phyloP scores from a whole-genome alignment of 441 rosid genomes.

The Populus hybrid region DNA sequence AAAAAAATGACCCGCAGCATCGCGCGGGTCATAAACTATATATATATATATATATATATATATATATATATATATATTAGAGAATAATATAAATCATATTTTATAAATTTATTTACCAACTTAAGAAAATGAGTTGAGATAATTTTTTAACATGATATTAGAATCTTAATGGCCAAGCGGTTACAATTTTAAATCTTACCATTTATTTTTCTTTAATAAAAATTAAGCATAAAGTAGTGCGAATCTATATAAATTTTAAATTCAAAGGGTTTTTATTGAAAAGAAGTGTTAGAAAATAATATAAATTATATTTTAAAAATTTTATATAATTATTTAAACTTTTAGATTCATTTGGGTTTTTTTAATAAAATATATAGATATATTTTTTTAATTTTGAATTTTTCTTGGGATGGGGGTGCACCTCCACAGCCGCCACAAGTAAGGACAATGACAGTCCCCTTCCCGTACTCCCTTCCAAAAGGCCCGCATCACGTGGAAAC shows the following conservation, averaged over 20 bases:
- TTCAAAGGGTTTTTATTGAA: rapidly evolving
- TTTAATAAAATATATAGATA: no score
- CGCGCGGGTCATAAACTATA: no score
- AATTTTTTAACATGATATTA: no score
- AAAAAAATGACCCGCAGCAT: no score
- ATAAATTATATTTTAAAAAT: no score
- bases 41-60: no score
- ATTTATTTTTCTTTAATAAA: no score
- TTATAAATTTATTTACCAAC: rapidly evolving
- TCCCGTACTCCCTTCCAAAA: constrained; percentile 59
- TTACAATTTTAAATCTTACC: rapidly evolving
- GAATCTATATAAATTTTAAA: rapidly evolving
- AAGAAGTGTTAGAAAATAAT: rapidly evolving
- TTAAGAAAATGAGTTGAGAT: rapidly evolving
- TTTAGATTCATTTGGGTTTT: no score
- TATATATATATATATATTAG: no score
- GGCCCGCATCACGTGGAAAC: constrained; percentile 72
- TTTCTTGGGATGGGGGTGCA: not conserved
- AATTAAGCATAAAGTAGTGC: rapidly evolving
- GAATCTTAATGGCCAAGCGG: rapidly evolving
- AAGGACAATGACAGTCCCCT: constrained; percentile 75
- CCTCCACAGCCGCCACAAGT: constrained; percentile 54
- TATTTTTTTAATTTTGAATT: no score
- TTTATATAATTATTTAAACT: no score
- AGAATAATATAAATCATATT: no score